phyloP scores from a whole-genome alignment of 75 land plant species.

The Pinus albicaulis region DNA sequence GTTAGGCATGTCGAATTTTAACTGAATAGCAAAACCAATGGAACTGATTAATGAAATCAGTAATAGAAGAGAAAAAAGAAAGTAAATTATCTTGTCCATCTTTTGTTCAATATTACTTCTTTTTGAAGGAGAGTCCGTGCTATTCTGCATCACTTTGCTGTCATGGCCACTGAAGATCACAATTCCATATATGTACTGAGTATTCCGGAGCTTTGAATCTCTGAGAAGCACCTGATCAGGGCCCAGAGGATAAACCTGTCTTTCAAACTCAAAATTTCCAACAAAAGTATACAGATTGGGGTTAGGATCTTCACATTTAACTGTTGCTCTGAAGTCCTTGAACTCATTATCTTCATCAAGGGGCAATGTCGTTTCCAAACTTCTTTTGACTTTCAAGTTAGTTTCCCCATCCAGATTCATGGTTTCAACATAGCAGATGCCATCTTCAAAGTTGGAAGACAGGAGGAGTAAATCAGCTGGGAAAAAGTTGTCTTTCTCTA shows the following conservation, averaged over 20 bases:
- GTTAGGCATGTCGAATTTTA: slow-evolving; percentile 29
- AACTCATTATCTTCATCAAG: slow-evolving; percentile 60
- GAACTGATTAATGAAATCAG: slow-evolving; percentile 57
- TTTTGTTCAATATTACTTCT: slow-evolving; percentile 64
- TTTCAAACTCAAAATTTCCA: slow-evolving; percentile 72
- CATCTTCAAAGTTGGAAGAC: slow-evolving; percentile 83
- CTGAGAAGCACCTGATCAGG: slow-evolving; percentile 80
- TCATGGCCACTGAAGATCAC: slow-evolving; percentile 71
- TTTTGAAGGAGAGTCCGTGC: slow-evolving; percentile 66
- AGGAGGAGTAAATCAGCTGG: slow-evolving; percentile 81
- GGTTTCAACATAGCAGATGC: slow-evolving; percentile 91
- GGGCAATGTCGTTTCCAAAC: slow-evolving; percentile 57
- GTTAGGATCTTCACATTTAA: slow-evolving; percentile 92
- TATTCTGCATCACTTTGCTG: slow-evolving; percentile 73
- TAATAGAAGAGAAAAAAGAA: slow-evolving; percentile 52
- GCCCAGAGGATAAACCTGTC: slow-evolving; percentile 39
- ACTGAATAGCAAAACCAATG: slow-evolving; percentile 47
- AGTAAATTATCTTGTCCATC: slow-evolving; percentile 68
- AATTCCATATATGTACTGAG: slow-evolving; percentile 55
- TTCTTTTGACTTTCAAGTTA: slow-evolving; percentile 76
- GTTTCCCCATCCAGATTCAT: slow-evolving; percentile 97
- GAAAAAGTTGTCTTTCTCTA: slow-evolving; percentile 70
- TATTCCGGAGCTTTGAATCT: slow-evolving; percentile 76
- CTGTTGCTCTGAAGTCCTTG: slow-evolving; percentile 36
- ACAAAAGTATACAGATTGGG: slow-evolving; percentile 78